Percentiles rank a stretch among this genome's conserved stretches.
phyloP scores from a whole-genome alignment of 2,329 filamentous ascomycete genomes.

The Trichoderma breve region DNA sequence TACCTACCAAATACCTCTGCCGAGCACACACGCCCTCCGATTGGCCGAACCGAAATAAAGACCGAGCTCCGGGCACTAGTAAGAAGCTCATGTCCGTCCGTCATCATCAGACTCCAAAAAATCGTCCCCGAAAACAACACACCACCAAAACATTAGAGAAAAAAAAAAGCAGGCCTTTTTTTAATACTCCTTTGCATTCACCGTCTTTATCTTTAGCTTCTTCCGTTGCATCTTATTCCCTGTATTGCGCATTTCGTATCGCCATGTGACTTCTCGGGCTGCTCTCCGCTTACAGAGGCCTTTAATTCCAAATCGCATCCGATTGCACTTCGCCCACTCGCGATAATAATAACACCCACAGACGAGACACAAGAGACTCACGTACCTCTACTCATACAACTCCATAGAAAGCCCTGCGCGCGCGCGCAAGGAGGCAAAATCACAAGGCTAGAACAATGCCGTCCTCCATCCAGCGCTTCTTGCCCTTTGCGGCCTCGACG shows the following conservation, averaged over 20 bases:
- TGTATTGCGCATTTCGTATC: neutral
- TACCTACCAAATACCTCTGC: conserved; percentile 1
- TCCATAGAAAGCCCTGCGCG: neutral
- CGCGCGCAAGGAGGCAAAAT: neutral
- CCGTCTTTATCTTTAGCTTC: neutral
- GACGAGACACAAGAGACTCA: neutral
- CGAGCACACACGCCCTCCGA: neutral
- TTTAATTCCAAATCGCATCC: neutral
- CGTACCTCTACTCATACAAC: neutral
- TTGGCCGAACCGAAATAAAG: neutral
- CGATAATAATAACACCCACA: neutral
- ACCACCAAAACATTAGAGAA: neutral
- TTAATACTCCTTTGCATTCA: neutral
- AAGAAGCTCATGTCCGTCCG: neutral
- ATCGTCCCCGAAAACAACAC: neutral
- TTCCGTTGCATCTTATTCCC: neutral
- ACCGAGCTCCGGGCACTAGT: neutral
- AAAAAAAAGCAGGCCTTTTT: neutral
- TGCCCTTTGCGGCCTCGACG: conserved; percentile 60
- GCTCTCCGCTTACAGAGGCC: neutral
- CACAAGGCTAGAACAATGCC: neutral
- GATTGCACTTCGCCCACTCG: neutral
- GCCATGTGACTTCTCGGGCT: neutral
- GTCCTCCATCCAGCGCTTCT: conserved; percentile 42
- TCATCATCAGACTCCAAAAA: conserved; percentile 1